These are phyloP conservation scores for Halophytophthora batemanensis DNA, from an alignment of 352 stramenopile species.

Conservation along the genomic window DNA sequence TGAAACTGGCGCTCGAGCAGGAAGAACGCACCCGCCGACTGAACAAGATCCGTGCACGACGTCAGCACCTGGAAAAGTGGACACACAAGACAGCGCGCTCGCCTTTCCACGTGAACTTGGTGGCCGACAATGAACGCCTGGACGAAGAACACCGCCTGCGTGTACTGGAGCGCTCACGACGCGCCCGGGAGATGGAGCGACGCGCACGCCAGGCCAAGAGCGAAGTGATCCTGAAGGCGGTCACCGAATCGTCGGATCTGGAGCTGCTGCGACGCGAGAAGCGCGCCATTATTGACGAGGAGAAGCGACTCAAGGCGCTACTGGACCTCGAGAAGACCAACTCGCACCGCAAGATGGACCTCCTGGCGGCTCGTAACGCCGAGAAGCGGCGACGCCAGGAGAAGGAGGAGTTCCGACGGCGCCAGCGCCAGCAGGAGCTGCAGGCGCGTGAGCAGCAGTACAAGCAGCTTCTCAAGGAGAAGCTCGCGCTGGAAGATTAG, in stretches of 20 bases:
- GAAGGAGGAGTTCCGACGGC: slow-evolving; percentile 82
- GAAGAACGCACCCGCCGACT: slow-evolving; percentile 55
- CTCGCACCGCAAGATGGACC: slow-evolving; percentile 89
- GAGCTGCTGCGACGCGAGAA: slow-evolving; percentile 92
- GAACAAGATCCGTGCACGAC: slow-evolving; percentile 57
- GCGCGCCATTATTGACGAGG: slow-evolving; percentile 93
- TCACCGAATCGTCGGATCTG: slow-evolving; percentile 88
- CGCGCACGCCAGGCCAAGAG: slow-evolving; percentile 88
- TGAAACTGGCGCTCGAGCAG: slow-evolving; percentile 55
- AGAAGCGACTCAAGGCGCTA: slow-evolving; percentile 91
- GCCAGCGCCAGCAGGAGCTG: slow-evolving; percentile 62
- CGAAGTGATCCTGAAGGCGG: slow-evolving; percentile 91
- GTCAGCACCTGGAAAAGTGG: slow-evolving; percentile 77
- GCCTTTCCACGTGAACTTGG: slow-evolving; percentile 91
- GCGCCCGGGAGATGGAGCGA: slow-evolving; percentile 61
- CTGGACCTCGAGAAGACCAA: slow-evolving; percentile 94
- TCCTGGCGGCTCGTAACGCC: slow-evolving; percentile 87
- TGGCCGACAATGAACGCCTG: slow-evolving; percentile 93
- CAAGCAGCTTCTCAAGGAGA: slow-evolving; percentile 77
- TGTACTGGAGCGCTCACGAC: slow-evolving; percentile 66
- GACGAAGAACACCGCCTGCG: slow-evolving; percentile 89
- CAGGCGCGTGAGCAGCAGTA: slow-evolving; percentile 62
- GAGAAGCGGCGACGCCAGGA: slow-evolving; percentile 89
- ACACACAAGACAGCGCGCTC: slow-evolving; percentile 88
- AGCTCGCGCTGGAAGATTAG: slow-evolving; percentile 61